phyloP scores from a whole-genome alignment of 2,329 filamentous ascomycete species.

The Emergomyces pasteurianus region DNA sequence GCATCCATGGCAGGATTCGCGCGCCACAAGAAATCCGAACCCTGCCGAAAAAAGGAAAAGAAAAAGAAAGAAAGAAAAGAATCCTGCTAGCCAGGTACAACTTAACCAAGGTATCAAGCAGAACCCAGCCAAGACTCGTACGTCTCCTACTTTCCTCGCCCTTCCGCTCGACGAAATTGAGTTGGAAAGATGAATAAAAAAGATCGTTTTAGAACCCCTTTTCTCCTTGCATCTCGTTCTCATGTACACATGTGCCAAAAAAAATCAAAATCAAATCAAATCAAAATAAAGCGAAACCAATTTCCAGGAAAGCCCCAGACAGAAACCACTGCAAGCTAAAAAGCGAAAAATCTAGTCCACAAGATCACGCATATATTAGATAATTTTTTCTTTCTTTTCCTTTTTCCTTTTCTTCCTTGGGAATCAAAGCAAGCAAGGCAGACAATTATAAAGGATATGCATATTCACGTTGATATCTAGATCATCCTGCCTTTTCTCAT shows the following conservation, averaged over 20 bases:
- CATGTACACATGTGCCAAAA: not conserved
- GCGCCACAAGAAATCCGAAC: not conserved
- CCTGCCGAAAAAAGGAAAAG: not conserved
- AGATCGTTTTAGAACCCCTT: not conserved
- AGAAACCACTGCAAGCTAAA: not conserved
- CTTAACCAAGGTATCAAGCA: not conserved
- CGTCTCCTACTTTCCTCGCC: not conserved
- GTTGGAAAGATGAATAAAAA: not conserved
- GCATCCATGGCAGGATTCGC: not conserved
- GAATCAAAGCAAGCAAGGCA: not conserved
- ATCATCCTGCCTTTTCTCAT: not conserved
- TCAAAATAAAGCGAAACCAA: not conserved
- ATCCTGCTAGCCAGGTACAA: not conserved
- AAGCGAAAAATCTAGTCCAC: not conserved
- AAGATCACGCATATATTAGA: not conserved
- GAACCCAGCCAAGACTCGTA: not conserved
- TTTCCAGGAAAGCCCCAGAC: not conserved
- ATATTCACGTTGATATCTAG: not conserved
- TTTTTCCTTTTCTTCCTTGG: not conserved
- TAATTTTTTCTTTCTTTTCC: not conserved
- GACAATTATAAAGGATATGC: not conserved
- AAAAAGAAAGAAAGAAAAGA: not conserved
- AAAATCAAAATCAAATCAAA: too few relatives aligned
- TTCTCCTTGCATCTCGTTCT: not conserved
- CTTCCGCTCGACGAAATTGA: not conserved